Evolutionary conservation across 106 monocot species (phyloP).

Genomic region (Platanthera zijinensis): DNA sequence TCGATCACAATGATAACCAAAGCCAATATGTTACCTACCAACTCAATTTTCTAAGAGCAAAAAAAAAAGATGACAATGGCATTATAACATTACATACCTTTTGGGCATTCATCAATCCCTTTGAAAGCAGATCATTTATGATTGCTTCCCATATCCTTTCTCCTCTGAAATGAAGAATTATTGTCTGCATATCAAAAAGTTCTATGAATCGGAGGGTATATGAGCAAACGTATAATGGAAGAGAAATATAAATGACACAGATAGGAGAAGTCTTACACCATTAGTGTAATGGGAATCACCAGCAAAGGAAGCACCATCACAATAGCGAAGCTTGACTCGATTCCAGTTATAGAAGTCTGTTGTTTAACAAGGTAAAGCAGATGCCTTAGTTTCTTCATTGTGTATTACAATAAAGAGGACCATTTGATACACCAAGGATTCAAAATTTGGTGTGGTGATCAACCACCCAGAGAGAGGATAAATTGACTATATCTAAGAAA

Average conservation of each 20-base stretch:
- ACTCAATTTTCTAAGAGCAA: too few relatives aligned
- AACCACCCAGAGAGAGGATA: too few relatives aligned
- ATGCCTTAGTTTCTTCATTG: not conserved
- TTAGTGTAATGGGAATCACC: conserved; percentile 61
- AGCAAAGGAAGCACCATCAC: conserved; percentile 82
- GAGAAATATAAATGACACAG: not conserved
- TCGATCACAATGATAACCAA: too few relatives aligned
- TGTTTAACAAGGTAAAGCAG: not conserved
- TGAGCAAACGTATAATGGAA: not conserved
- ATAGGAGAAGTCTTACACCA: conserved; percentile 31
- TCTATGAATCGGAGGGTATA: not conserved
- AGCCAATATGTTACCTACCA: too few relatives aligned
- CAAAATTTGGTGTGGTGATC: too few relatives aligned
- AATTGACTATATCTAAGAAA: too few relatives aligned
- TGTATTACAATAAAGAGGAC: not conserved
- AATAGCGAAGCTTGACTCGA: conserved; percentile 80
- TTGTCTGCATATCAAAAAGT: conserved; percentile 23
- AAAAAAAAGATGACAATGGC: too few relatives aligned
- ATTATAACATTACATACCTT: conserved; percentile 28
- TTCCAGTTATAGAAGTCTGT: conserved; percentile 95
- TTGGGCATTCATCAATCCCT: conserved; percentile 53
- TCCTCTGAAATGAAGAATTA: conserved; percentile 67
- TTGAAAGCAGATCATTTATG: conserved; percentile 52
- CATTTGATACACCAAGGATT: too few relatives aligned
- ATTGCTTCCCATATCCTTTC: conserved; percentile 78